Evolutionary conservation across 1,139 yeast genomes (phyloP).

Genomic region (Candida labiduridarum): DNA sequence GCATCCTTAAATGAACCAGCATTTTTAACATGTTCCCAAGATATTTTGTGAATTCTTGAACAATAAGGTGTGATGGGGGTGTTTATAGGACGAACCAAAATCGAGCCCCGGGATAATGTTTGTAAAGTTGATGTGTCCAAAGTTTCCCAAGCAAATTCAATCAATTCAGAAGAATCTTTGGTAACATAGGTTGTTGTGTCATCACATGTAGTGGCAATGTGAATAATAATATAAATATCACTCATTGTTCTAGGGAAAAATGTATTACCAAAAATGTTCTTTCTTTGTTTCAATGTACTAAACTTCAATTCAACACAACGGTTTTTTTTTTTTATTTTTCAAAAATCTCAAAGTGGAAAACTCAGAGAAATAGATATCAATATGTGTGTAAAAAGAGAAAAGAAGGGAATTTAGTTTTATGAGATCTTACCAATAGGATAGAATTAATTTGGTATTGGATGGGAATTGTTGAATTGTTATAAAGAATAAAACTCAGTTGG

Average conservation of each 20-base stretch:
- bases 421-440: no score
- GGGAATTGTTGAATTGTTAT: no score
- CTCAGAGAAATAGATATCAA: no score
- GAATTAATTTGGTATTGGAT: no score
- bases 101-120: conserved; percentile 39
- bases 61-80: conserved; percentile 72
- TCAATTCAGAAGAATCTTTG: conserved; percentile 65
- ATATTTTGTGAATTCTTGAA: conserved; percentile 51
- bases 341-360: no score
- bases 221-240: conserved; percentile 64
- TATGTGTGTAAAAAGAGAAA: no score
- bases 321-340: no score
- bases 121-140: conserved; percentile 42
- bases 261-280: neutral
- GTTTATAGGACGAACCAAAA: conserved; percentile 61
- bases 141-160: conserved; percentile 67
- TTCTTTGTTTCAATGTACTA: neutral
- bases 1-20: conserved; percentile 64
- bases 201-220: conserved; percentile 69
- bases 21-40: conserved; percentile 66
- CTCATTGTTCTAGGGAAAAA: conserved; percentile 35
- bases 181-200: conserved; percentile 61
- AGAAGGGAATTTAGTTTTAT: no score
- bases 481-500: no score
- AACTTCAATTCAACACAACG: neutral